Conservation (phyloP, 1,284 basidiomycete genomes). For the Tranzscheliella williamsii region DNA sequence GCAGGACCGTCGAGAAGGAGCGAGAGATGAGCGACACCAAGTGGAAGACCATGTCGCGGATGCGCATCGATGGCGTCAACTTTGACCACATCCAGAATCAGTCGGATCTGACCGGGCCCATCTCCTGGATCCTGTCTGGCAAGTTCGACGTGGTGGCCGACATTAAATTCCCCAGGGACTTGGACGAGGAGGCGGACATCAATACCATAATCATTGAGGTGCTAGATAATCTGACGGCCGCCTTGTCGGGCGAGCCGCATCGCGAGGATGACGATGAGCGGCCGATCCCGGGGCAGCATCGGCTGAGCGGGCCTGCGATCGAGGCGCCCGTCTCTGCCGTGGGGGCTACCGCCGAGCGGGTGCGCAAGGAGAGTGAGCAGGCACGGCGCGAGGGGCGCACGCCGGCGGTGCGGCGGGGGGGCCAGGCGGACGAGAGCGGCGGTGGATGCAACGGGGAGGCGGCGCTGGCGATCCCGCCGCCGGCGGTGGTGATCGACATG, state of each 20-base stretch:
- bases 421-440: neutral
- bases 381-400: conserved; percentile 17
- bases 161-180: conserved; percentile 90
- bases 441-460: neutral
- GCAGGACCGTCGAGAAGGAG: conserved; percentile 76
- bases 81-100: conserved; percentile 93
- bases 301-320: conserved; percentile 82
- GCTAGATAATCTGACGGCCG: conserved; percentile 73
- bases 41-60: conserved; percentile 89
- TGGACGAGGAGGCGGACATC: conserved; percentile 74
- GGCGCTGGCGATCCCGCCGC: conserved; percentile 30
- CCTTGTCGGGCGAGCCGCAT: conserved; percentile 38
- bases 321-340: conserved; percentile 68
- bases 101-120: conserved; percentile 73
- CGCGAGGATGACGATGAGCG: conserved; percentile 54
- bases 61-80: conserved; percentile 94
- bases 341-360: conserved; percentile 48
- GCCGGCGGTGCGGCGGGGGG: conserved; percentile 4
- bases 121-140: conserved; percentile 95
- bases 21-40: conserved; percentile 64
- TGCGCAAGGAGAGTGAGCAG: conserved; percentile 45
- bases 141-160: conserved; percentile 94
- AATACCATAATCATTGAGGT: conserved; percentile 83
- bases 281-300: conserved; percentile 83
- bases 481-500: conserved; percentile 77